Evolutionary conservation across 2,329 filamentous ascomycete species (phyloP).

Genomic region (Pseudogymnoascus destructans): DNA sequence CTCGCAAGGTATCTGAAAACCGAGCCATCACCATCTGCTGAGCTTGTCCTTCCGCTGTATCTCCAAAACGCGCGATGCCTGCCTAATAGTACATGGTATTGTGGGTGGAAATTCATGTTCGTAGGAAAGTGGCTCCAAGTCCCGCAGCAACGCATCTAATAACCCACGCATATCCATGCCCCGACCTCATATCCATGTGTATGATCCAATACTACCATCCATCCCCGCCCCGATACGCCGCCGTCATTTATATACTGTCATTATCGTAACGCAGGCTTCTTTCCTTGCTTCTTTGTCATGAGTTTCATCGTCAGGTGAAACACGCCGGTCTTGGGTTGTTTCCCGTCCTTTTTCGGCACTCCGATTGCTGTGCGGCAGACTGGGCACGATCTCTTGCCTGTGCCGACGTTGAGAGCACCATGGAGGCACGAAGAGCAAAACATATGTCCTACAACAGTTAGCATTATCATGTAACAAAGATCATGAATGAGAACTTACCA

Average conservation of each 20-base stretch:
- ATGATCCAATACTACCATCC: not conserved
- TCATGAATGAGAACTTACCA: constrained; percentile 34
- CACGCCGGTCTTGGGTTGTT: constrained; percentile 32
- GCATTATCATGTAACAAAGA: not conserved
- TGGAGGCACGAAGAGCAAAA: constrained; percentile 52
- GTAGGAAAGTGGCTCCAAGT: not conserved
- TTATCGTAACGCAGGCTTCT: constrained; percentile 25
- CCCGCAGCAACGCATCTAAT: not conserved
- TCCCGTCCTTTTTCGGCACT: constrained; percentile 29
- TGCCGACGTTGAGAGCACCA: constrained; percentile 43
- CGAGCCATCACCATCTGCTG: not conserved
- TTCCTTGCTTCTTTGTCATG: constrained; percentile 44
- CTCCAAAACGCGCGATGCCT: not conserved
- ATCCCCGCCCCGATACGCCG: not conserved
- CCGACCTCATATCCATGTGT: not conserved
- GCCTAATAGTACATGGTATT: constrained; percentile 3
- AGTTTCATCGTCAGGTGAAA: constrained; percentile 51
- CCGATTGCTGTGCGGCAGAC: constrained; percentile 44
- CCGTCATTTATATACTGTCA: constrained; percentile 7
- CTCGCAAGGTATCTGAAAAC: not conserved
- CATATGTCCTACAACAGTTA: constrained; percentile 39
- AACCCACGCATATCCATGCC: not conserved
- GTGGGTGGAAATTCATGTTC: not conserved
- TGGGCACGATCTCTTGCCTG: constrained; percentile 42
- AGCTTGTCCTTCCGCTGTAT: too few species aligned